Base-by-base conservation (phyloP, 1,139 yeast species). In the Suhomyces chickasaworum region DNA sequence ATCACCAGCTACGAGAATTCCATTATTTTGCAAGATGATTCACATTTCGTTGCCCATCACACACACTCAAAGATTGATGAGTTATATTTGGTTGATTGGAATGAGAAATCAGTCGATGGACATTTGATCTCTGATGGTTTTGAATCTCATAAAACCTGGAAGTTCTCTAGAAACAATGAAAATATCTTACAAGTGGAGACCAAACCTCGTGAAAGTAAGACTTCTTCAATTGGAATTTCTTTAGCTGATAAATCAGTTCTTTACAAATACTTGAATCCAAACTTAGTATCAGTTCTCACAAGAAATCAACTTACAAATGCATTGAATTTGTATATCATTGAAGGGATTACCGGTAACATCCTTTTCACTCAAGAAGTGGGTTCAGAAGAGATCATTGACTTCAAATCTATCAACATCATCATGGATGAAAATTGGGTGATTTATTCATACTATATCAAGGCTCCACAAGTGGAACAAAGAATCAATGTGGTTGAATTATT, bases 401-500 rank as follows among this genome's bases (percentile, higher is more conserved):
- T 50, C 6, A 44, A 46, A 2, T 71, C 80, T 1, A 58, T 89
- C 16, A 72, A 76, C 22, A 58, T 89, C 32, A 71, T 83, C 1
- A 77, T 83, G 64, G 95, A 91, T 46, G 98, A 93, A 60, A 84
- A 90, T 64, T 91, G 95, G 89, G 69, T 89, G 12, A 76, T 88
- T 3, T 86, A 87, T 62, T 72, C 93, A 0, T 88, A 80, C 60
- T 80, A 76, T 61, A 72, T 82, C 42, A 62, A 64, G 2, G 64
- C 64, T 3, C 86, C 86, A 12, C 37, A 32, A 31, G 63, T 69
- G 23, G 81, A 83, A 45, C 81, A 83, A 49, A 78, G 85, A 55
- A 61, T 93, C 13, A 81, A 77, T 16, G 90, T 87, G 0, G 71
- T 89, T 60, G 98, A 93, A 62, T 65, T 93, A 41, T 93, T 83